Conservation (phyloP, 2,329 filamentous ascomycete species). For the Chrysoporthe austroafricana region DNA sequence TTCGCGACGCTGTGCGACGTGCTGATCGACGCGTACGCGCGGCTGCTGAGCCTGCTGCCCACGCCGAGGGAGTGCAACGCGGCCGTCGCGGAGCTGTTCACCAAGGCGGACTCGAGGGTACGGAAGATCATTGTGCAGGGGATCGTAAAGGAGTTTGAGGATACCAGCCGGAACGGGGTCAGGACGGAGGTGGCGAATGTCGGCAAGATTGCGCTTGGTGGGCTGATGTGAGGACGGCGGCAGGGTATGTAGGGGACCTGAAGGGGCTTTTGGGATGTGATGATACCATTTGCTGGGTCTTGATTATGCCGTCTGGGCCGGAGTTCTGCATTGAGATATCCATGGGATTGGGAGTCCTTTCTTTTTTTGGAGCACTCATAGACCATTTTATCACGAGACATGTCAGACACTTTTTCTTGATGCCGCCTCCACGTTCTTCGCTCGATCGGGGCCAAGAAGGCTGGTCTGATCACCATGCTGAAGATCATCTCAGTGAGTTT, state of each 20-base stretch:
- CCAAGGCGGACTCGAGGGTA: slow-evolving; percentile 84
- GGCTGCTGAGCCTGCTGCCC: slow-evolving; percentile 75
- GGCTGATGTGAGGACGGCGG: slow-evolving; percentile 65
- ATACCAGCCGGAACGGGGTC: slow-evolving; percentile 74
- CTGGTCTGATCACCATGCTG: background rate
- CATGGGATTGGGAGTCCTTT: slow-evolving; percentile 12
- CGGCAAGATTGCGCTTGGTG: slow-evolving; percentile 86
- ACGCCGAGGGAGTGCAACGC: slow-evolving; percentile 73
- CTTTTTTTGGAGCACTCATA: background rate
- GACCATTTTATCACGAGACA: background rate
- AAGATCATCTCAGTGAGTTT: background rate
- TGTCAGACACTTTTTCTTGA: background rate
- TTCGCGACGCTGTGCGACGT: slow-evolving; percentile 96
- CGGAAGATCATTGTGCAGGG: slow-evolving; percentile 88
- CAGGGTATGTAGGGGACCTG: background rate
- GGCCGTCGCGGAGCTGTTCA: slow-evolving; percentile 79
- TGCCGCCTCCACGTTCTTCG: background rate
- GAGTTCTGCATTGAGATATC: slow-evolving; percentile 25
- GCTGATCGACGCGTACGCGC: slow-evolving; percentile 87
- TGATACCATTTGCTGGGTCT: slow-evolving; percentile 27
- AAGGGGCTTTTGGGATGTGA: slow-evolving; percentile 4
- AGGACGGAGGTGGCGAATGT: slow-evolving; percentile 84
- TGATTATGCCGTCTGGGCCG: slow-evolving; percentile 18
- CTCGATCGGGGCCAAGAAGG: background rate
- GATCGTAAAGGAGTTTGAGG: slow-evolving; percentile 91